Evolutionary conservation across 176 grass and related monocot genomes (phyloP).

Genomic region (Oryza longistaminata): DNA sequence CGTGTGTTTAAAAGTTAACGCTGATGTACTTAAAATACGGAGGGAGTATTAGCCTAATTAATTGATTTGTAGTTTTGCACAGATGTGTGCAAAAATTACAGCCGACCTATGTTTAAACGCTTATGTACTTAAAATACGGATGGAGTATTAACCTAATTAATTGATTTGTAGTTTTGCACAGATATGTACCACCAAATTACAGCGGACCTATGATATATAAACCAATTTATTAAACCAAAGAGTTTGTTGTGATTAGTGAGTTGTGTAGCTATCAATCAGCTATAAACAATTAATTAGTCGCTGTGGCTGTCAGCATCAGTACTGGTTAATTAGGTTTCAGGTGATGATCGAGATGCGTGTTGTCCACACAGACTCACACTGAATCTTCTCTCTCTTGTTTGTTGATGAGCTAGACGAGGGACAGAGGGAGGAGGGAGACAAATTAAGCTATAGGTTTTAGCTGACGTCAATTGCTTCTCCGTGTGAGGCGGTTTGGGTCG

Average conservation of each 20-base stretch:
- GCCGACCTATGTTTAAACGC: too few species aligned
- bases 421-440: background rate
- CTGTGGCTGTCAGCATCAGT: background rate
- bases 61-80: too few species aligned
- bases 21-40: too few species aligned
- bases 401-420: background rate
- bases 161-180: too few species aligned
- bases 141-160: too few species aligned
- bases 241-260: background rate
- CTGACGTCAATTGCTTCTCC: slow-evolving; percentile 25
- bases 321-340: background rate
- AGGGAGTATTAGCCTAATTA: too few species aligned
- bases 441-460: background rate
- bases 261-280: background rate
- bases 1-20: too few species aligned
- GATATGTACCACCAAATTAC: background rate
- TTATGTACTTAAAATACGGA: too few species aligned
- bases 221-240: background rate
- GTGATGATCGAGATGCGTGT: background rate
- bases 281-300: background rate
- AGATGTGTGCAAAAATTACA: too few species aligned
- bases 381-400: background rate
- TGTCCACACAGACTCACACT: too few species aligned
- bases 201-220: background rate
- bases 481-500: background rate